phyloP scores from a whole-genome alignment of 768 basidiomycete species.

The Amylocystis lapponica region DNA sequence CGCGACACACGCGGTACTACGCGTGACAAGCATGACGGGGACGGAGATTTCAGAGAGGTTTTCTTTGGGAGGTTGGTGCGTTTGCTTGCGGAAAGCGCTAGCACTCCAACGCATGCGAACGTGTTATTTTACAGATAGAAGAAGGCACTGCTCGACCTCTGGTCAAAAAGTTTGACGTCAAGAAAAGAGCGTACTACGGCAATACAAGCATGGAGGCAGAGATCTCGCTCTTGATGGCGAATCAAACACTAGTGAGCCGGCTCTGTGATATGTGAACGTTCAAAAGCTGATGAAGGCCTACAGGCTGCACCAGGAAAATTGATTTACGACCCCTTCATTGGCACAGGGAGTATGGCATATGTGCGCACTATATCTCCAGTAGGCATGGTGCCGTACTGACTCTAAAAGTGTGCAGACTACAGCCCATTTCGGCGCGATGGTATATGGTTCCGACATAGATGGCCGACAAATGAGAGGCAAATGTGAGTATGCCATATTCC shows the following conservation, averaged over 20 bases:
- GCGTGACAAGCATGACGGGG: constrained; percentile 48
- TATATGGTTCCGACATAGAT: constrained; percentile 94
- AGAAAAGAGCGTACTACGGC: constrained; percentile 85
- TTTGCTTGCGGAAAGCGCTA: too few species aligned
- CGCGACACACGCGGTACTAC: constrained; percentile 40
- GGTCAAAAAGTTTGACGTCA: constrained; percentile 74
- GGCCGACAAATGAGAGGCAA: constrained; percentile 96
- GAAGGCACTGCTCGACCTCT: constrained; percentile 66
- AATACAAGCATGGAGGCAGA: constrained; percentile 99
- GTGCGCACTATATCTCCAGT: constrained; percentile 34
- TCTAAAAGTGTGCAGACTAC: constrained; percentile 47
- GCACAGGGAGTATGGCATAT: constrained; percentile 89
- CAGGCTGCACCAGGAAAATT: constrained; percentile 86
- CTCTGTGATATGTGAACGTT: not conserved
- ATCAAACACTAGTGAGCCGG: constrained; percentile 75
- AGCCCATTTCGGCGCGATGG: constrained; percentile 81
- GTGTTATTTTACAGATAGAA: constrained; percentile 35
- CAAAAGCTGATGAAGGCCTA: not conserved
- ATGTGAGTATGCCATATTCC: constrained; percentile 37
- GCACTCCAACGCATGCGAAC: not conserved
- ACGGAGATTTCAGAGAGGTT: constrained; percentile 62
- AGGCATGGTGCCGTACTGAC: not conserved
- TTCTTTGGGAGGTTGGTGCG: constrained; percentile 88
- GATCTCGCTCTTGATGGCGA: constrained; percentile 93
- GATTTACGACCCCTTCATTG: constrained; percentile 94